Base-by-base conservation (phyloP, 345 rosid species). In the Arabidopsis arenosa region DNA sequence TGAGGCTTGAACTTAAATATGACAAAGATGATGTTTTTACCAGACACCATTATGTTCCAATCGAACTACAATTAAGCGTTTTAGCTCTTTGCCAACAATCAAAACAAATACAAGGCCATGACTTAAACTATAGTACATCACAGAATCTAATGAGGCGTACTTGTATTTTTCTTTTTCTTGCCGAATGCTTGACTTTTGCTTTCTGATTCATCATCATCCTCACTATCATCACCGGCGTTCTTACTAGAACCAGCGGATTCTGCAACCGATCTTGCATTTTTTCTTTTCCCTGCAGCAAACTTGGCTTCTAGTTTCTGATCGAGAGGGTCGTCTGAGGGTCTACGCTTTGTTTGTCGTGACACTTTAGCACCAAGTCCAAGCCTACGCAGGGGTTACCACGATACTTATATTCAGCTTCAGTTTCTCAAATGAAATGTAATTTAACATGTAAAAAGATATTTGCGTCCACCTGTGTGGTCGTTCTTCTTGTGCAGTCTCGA, bases 301-400 rank as follows among this genome's bases (percentile, higher is more conserved):
- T 83, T 89, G 41, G 88, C 87, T 67, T 70, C 85, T 37, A 89
- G 70, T 65, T 80, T 91, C 61, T 86, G 83, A 66, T 81, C 88
- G 2, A 86, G 80, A 1, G 93, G 94, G 59, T 89, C 83, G 48
- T 88, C 81, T 35, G 78, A 84, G 6, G 73, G 72, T 81, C 78
- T 64, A 64, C 77, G 53, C 60, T 59, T 74, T 44, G 72, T 44
- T 18, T 83, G 84, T 2, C 62, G 80, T 1, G 83, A 69, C 64
- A 83, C 86, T 69, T 82, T 83, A 26, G 92, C 93, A 15, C 92
- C 93, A 21, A 89, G 92, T 66, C 93, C 92, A 61, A 85, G 84
- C 83, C 92, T 89, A 56, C 7, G 5, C 26, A 44, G 17, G 64
- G 32, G 52, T 67, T 30, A 66, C 17, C 37, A 68, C 7, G 13